Evolutionary conservation across 331 rosid species (phyloP).

Genomic region (Ulmus americana): DNA sequence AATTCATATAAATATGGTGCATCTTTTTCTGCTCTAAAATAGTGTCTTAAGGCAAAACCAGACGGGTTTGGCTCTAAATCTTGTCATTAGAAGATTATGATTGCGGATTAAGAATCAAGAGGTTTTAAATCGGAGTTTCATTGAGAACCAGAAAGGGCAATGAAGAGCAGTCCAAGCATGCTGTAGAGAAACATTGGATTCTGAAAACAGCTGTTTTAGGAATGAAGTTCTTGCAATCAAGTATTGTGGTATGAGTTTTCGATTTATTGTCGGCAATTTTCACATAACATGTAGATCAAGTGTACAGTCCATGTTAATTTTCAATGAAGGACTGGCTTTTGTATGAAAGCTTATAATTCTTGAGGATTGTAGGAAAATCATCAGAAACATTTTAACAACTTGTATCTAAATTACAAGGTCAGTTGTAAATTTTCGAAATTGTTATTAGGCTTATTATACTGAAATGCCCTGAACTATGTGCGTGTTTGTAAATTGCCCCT

Average conservation of each 20-base stretch:
- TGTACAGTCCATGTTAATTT: neutral
- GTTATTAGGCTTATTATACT: too few species aligned
- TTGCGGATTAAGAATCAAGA: constrained; percentile 1
- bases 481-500: too few species aligned
- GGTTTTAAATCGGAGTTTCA: neutral
- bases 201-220: neutral
- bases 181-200: neutral
- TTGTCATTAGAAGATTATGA: constrained; percentile 3
- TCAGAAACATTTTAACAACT: constrained; percentile 1
- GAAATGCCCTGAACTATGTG: too few species aligned
- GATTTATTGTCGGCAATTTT: neutral
- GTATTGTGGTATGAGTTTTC: neutral
- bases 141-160: constrained; percentile 1
- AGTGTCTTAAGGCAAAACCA: constrained; percentile 8
- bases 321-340: constrained; percentile 3
- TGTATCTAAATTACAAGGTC: constrained; percentile 10
- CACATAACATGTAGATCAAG: neutral
- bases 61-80: constrained; percentile 21
- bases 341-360: neutral
- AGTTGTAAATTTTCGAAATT: constrained; percentile 20
- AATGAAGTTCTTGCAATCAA: constrained; percentile 9
- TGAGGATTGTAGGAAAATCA: neutral
- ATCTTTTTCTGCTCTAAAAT: constrained; percentile 18
- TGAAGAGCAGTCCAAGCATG: neutral
- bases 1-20: constrained; percentile 1